Evolutionary conservation across 768 basidiomycete species (phyloP).

Genomic region (Mycena belliarum): DNA sequence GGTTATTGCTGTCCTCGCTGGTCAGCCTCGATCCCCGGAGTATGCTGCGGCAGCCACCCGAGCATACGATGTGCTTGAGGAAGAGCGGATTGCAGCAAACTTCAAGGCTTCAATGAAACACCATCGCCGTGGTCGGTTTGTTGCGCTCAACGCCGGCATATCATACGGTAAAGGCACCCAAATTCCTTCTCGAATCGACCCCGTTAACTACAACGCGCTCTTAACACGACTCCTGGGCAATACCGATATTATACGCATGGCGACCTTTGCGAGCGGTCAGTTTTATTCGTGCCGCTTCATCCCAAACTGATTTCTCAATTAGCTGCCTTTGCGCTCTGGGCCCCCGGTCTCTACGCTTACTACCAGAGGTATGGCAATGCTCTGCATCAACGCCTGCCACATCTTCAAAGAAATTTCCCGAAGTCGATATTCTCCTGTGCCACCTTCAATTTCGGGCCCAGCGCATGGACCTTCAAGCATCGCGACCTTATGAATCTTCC

Average conservation of each 20-base stretch:
- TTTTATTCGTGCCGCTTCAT: too few relatives aligned
- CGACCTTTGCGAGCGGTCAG: neutral
- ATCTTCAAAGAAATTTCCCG: constrained; percentile 11
- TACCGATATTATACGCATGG: neutral
- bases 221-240: neutral
- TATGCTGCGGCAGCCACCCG: neutral
- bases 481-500: constrained; percentile 31
- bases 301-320: neutral
- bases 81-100: neutral
- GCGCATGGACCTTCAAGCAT: constrained; percentile 21
- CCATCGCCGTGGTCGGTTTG: neutral
- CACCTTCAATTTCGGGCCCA: constrained; percentile 31
- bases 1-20: constrained; percentile 8
- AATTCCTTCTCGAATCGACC: neutral
- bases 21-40: neutral
- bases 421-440: constrained; percentile 24
- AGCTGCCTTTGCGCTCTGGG: neutral
- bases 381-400: neutral
- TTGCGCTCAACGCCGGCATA: constrained; percentile 1
- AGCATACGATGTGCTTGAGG: neutral
- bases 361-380: neutral
- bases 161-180: neutral
- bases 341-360: neutral
- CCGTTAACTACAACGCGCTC: neutral
- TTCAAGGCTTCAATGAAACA: neutral